These are phyloP conservation scores for Lupinus albus DNA, from an alignment of 306 rosid genomes.

Conservation along the genomic window DNA sequence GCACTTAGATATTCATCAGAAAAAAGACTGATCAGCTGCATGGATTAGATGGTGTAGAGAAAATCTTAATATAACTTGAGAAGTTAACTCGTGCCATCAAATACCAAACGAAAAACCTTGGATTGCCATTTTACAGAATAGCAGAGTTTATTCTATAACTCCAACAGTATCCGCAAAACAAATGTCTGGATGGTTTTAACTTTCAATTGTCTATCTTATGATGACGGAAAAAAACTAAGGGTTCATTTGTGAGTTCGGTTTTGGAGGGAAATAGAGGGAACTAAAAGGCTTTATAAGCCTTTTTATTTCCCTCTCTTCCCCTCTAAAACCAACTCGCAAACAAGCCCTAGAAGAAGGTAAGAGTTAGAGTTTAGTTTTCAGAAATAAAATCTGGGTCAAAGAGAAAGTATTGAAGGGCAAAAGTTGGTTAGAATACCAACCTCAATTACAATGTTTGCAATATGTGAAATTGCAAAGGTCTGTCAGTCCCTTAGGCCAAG, in stretches of 20 bases:
- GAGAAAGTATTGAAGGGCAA: neutral
- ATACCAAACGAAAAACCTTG: slow-evolving; percentile 1
- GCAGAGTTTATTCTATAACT: neutral
- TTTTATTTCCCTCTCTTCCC: too few species aligned
- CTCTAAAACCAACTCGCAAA: too few species aligned
- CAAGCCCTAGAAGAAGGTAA: too few species aligned
- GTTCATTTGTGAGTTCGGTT: too few species aligned
- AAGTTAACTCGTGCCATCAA: slow-evolving; percentile 26
- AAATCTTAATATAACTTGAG: neutral
- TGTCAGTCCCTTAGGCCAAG: slow-evolving; percentile 72
- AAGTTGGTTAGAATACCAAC: slow-evolving; percentile 40
- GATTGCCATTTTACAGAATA: neutral
- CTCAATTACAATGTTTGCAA: slow-evolving; percentile 41
- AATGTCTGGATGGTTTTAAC: neutral
- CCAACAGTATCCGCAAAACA: neutral
- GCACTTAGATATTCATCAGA: neutral
- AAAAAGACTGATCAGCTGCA: neutral
- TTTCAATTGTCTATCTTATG: neutral
- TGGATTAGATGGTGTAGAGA: neutral
- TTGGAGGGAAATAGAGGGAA: too few species aligned
- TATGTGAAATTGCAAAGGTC: slow-evolving; percentile 27
- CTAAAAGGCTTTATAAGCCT: too few species aligned
- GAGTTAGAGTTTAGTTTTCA: neutral
- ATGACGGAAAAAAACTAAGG: neutral
- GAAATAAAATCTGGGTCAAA: neutral